These are phyloP conservation scores for Macadamia tetraphylla DNA, from an alignment of 164 flowering plant species.

Conservation along the genomic window DNA sequence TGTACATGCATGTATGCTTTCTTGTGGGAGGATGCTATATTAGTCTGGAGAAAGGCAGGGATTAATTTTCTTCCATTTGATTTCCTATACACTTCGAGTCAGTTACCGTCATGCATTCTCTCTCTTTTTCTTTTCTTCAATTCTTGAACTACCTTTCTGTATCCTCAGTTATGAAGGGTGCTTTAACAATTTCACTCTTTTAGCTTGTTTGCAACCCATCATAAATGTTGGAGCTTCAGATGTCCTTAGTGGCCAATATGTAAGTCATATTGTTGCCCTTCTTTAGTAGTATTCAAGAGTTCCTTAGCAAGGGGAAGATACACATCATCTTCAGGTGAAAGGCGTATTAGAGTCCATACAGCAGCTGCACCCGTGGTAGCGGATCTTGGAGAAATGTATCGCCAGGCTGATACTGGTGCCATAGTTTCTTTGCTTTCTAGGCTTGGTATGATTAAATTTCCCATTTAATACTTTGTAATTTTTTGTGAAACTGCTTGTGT, in stretches of 20 bases:
- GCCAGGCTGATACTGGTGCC: constrained; percentile 90
- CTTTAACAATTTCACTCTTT: neutral
- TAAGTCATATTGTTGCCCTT: neutral
- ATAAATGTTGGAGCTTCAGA: neutral
- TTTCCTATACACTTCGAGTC: too few species aligned
- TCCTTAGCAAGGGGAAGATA: constrained; percentile 68
- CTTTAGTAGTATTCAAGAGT: neutral
- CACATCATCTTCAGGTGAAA: constrained; percentile 96
- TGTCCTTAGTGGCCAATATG: neutral
- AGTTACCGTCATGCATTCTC: too few species aligned
- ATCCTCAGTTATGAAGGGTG: neutral
- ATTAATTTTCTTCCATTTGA: too few species aligned
- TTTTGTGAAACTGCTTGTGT: neutral
- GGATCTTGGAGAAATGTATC: constrained; percentile 94
- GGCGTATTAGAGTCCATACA: constrained; percentile 98
- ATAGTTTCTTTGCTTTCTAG: constrained; percentile 62
- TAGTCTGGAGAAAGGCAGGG: neutral
- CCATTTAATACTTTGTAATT: neutral
- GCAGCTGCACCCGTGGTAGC: constrained; percentile 89
- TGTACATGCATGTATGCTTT: neutral
- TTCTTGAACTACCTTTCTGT: too few species aligned
- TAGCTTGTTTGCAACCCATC: neutral
- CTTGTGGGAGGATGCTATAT: neutral
- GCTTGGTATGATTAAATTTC: constrained; percentile 49
- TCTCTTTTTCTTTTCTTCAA: too few species aligned